Evolutionary conservation across 2,329 filamentous ascomycete genomes (phyloP).

Genomic region (Apiospora hydei): DNA sequence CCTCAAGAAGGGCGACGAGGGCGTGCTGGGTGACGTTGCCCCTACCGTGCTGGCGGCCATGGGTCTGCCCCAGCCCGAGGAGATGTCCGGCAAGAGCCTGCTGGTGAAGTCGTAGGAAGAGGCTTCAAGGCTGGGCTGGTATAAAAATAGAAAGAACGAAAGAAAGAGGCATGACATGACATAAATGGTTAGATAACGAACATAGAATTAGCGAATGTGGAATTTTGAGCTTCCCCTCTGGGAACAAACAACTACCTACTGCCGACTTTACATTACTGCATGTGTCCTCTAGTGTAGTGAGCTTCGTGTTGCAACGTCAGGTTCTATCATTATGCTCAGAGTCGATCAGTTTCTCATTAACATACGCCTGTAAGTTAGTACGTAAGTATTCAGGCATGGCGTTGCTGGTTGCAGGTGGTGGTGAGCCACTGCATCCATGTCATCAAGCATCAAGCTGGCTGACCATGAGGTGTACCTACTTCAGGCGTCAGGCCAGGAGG

Average conservation of each 20-base stretch:
- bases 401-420: no score
- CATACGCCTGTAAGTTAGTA: not conserved
- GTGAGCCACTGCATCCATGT: not conserved
- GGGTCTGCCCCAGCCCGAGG: constrained; percentile 87
- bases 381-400: no score
- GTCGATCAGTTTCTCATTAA: no score
- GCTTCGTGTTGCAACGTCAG: no score
- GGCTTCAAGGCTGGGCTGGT: not conserved
- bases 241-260: constrained; percentile 25
- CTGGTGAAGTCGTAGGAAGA: constrained; percentile 71
- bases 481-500: no score
- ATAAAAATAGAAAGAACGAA: constrained; percentile 31
- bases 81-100: constrained; percentile 89
- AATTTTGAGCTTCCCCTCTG: constrained; percentile 26
- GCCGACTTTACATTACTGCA: not conserved
- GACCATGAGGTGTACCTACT: no score
- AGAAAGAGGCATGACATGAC: constrained; percentile 25
- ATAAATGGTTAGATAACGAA: constrained; percentile 9
- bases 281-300: not conserved
- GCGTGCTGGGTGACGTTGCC: constrained; percentile 96
- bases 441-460: no score
- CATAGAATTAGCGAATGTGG: constrained; percentile 20
- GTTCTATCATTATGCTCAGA: no score
- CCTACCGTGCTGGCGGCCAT: constrained; percentile 92
- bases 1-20: constrained; percentile 77